phyloP scores from a whole-genome alignment of 495 filamentous ascomycete species.

The Platismatia glauca region DNA sequence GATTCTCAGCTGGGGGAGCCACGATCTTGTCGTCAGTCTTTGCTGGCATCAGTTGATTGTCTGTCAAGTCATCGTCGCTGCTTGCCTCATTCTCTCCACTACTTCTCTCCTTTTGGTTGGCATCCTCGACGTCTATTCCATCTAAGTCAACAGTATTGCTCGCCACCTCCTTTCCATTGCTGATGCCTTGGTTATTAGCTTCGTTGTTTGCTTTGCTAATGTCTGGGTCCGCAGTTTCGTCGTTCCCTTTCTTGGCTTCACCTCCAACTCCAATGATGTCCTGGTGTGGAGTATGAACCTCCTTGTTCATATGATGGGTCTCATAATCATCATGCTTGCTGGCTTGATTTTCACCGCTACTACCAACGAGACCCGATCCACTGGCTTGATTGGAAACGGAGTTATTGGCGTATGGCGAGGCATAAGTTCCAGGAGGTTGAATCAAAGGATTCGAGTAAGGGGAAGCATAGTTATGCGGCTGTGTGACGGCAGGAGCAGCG shows the following conservation, averaged over 20 bases:
- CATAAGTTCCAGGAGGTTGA: neutral
- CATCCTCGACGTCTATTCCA: neutral
- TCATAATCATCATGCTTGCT: neutral
- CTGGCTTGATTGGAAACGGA: neutral
- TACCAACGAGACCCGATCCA: neutral
- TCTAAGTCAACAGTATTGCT: neutral
- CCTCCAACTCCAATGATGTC: neutral
- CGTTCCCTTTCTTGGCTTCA: neutral
- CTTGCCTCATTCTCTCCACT: neutral
- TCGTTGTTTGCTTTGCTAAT: neutral
- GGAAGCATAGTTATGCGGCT: neutral
- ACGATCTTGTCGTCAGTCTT: neutral
- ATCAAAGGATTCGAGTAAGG: neutral
- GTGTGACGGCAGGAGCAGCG: neutral
- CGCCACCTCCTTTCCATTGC: neutral
- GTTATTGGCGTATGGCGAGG: neutral
- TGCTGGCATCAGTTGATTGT: neutral
- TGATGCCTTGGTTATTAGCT: neutral
- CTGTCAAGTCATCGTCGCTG: neutral
- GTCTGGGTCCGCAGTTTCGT: too few species aligned
- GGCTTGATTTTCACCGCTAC: neutral
- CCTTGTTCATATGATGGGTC: neutral
- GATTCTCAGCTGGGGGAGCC: neutral
- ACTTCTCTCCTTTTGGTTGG: neutral
- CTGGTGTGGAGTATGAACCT: neutral